Evolutionary conservation across 75 land plant species (phyloP).

Genomic region (Sequoiadendron giganteum): DNA sequence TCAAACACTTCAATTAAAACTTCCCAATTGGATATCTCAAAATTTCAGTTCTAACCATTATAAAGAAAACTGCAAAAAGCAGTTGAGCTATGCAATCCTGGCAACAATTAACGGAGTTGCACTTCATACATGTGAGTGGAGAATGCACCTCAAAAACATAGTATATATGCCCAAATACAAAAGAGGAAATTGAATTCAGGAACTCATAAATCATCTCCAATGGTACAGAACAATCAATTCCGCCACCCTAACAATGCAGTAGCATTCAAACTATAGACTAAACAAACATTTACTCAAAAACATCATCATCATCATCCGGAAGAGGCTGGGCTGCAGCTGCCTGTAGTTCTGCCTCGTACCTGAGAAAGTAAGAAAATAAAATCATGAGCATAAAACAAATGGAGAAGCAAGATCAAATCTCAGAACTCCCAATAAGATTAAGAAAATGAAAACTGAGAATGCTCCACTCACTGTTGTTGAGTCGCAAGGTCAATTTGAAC

Average conservation of each 20-base stretch:
- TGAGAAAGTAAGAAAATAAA: constrained; percentile 8
- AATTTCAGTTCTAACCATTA: neutral
- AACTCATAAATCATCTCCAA: neutral
- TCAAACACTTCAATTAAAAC: neutral
- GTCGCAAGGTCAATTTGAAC: constrained; percentile 66
- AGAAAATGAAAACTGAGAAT: neutral
- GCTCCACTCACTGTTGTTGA: constrained; percentile 39
- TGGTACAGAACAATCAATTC: neutral
- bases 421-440: neutral
- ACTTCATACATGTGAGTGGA: neutral
- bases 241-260: neutral
- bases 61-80: neutral
- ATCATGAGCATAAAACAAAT: neutral
- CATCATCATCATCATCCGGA: constrained; percentile 78
- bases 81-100: neutral
- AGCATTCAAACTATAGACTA: neutral
- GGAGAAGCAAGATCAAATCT: neutral
- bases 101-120: neutral
- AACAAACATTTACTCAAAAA: constrained; percentile 28
- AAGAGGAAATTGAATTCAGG: neutral
- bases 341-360: constrained; percentile 58
- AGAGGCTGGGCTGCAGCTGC: constrained; percentile 63
- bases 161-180: neutral
- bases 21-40: neutral
- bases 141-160: neutral